A percentile compares a stretch with the other conserved stretches of the same genome.
Conservation (phyloP, 106 monocot genomes). For the Dendrobium nobile region DNA sequence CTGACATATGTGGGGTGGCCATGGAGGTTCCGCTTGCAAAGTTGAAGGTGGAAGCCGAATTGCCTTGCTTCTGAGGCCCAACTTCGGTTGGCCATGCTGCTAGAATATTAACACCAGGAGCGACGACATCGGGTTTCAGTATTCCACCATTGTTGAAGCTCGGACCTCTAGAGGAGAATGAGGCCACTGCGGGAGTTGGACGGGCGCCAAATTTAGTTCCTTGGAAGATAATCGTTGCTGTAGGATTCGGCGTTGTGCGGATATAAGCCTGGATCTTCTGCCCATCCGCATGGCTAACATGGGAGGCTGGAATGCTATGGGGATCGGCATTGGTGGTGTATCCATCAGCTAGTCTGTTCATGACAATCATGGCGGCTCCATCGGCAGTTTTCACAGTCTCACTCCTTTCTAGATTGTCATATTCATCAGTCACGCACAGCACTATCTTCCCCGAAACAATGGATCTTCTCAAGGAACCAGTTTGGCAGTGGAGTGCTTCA, state of each 20-base stretch:
- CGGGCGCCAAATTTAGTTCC: conserved; percentile 5
- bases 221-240: conserved; percentile 13
- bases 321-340: conserved; percentile 12
- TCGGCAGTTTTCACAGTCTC: conserved; percentile 13
- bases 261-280: conserved; percentile 9
- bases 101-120: conserved; percentile 24
- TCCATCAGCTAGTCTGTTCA: neutral
- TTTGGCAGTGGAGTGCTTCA: conserved; percentile 6
- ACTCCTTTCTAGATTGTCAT: conserved; percentile 5
- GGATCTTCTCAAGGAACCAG: neutral
- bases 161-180: conserved; percentile 43
- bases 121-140: too few species aligned
- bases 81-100: conserved; percentile 20
- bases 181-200: conserved; percentile 17
- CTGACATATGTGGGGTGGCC: conserved; percentile 15
- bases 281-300: conserved; percentile 9
- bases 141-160: conserved; percentile 22
- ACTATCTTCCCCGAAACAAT: neutral
- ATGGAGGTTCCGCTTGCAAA: conserved; percentile 11
- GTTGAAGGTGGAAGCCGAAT: too few species aligned
- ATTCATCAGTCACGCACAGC: neutral
- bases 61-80: neutral
- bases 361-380: conserved; percentile 25
- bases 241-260: conserved; percentile 8
- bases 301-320: conserved; percentile 25